Base-by-base conservation (phyloP, 1,284 basidiomycete genomes). In the Exobasidium cylindrosporum region DNA sequence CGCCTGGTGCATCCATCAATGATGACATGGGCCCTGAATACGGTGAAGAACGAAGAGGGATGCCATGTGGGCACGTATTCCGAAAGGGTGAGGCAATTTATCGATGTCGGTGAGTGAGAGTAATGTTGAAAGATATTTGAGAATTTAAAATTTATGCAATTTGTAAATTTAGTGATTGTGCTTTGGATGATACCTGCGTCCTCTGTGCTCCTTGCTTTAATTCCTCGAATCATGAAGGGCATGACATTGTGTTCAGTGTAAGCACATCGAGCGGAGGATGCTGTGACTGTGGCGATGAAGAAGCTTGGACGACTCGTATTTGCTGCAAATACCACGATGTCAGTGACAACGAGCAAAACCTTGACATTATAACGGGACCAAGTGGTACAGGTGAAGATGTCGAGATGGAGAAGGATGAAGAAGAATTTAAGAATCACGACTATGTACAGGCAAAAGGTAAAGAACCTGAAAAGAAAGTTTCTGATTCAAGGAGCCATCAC, bases 61-160 rank as follows among this genome's bases (percentile, higher is more conserved):
- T 76, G 76, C 67, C 76, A 3, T 79, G 77, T 56, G 79, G 79
- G 1, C 78, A 80, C 57, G 73, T 80, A 35, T 80, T 80, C 65
- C 66, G 72, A 49, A 77, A 78, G 54, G 79, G 79, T 40, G 79
- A 80, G 61, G 76, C 78, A 29, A 73, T 80, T 59, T 80, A 79
- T 60, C 76, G 79, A 46, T 80, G 79, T 58, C 61, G 66, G 65
- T 66, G 47, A 65, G 65, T 66, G 6, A n/a, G n/a, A n/a, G 17
- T n/a, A n/a, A n/a, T n/a, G n/a, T n/a, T n/a, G n/a, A n/a, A n/a
- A n/a, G n/a, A n/a, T n/a, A n/a, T n/a, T n/a, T n/a, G n/a, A n/a
- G n/a, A n/a, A n/a, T n/a, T n/a, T n/a, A n/a, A n/a, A n/a, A n/a
- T n/a, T n/a, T n/a, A n/a, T n/a, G n/a, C n/a, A n/a, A n/a, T n/a